Conservation (phyloP, 1,284 basidiomycete species). For the Volvariella volvacea region DNA sequence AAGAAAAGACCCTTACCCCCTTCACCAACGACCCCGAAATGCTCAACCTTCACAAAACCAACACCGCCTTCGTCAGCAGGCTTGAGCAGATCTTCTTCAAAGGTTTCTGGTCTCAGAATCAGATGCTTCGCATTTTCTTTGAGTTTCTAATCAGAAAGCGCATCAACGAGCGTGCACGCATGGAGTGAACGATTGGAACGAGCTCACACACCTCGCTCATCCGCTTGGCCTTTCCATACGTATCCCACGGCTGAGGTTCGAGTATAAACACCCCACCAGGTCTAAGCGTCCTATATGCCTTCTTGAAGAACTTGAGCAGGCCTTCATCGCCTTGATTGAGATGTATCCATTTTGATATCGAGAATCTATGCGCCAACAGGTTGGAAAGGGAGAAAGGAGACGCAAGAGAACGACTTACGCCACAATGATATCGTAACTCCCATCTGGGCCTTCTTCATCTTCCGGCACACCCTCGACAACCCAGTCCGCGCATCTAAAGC, state of each 20-base stretch:
- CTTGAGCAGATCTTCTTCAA: constrained; percentile 19
- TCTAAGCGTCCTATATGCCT: constrained; percentile 48
- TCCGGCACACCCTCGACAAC: constrained; percentile 45
- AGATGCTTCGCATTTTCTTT: constrained; percentile 52
- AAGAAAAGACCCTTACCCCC: constrained; percentile 17
- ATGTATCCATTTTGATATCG: constrained; percentile 84
- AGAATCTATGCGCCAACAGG: too few relatives aligned
- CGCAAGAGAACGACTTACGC: constrained; percentile 43
- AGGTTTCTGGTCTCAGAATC: constrained; percentile 54
- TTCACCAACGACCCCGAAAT: constrained; percentile 50
- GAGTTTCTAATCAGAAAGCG: constrained; percentile 31
- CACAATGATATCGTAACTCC: constrained; percentile 66
- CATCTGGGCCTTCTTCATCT: constrained; percentile 44
- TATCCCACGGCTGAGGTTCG: constrained; percentile 77
- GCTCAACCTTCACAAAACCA: constrained; percentile 50
- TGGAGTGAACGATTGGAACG: neutral
- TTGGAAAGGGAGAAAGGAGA: neutral
- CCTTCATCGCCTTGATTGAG: constrained; percentile 70
- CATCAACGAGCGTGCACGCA: constrained; percentile 1
- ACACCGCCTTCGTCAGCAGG: constrained; percentile 43
- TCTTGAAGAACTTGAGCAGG: constrained; percentile 54
- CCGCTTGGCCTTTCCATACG: constrained; percentile 67
- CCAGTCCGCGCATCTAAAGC: constrained; percentile 70
- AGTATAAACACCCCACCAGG: constrained; percentile 60
- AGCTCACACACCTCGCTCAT: constrained; percentile 50